Evolutionary conservation across 1,139 yeast genomes (phyloP), one percentile per base, ranked within the genome.

Genomic region (Saccharomyces hybrid): DNA sequence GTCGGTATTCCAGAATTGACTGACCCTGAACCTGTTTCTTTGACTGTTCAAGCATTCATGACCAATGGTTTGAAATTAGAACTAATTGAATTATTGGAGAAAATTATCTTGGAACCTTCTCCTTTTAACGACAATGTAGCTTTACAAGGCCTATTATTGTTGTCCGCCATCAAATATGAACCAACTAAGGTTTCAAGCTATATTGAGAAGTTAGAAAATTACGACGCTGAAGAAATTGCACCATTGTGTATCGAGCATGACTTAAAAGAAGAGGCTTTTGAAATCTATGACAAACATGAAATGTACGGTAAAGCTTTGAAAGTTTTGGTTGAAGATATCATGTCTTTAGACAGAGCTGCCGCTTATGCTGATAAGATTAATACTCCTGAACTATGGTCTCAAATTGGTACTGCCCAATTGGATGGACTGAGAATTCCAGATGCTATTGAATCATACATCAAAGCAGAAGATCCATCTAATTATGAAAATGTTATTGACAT

Each of bases 1-100:
- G 88, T 96, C 57, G 99, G 98, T 57, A 91, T 93, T 62, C 98
- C 99, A 28, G 99, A 93, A 74, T 80, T 91, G 58, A 88, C 81
- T 60, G 96, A 88, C 65, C 97, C 99, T 21, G 97, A 93, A 73
- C 96, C 96, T 55, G 89, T 93, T 60, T 90, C 98, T 8, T 78
- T 93, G 62, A 93, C 97, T 31, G 99, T 93, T 54, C 93, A 91
- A 76, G 95, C 98, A 0, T 91, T 93, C 71, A 90, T 95, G 98
- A 90, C 87, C 62, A 95, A 93, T 60, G 96, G 91, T 62, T 79
- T 93, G 70, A 96, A 96, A 51, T 81, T 83, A 61, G 99, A 95
- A 74, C 82, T 93, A 69, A 88, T 93, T 70, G 99, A 93, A 75
- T 80, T 93, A 61, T 78, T 93, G 65, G 99, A 93, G 73, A 93